phyloP scores from a whole-genome alignment of 2,329 filamentous ascomycete genomes.

The Didymella lethalis region DNA sequence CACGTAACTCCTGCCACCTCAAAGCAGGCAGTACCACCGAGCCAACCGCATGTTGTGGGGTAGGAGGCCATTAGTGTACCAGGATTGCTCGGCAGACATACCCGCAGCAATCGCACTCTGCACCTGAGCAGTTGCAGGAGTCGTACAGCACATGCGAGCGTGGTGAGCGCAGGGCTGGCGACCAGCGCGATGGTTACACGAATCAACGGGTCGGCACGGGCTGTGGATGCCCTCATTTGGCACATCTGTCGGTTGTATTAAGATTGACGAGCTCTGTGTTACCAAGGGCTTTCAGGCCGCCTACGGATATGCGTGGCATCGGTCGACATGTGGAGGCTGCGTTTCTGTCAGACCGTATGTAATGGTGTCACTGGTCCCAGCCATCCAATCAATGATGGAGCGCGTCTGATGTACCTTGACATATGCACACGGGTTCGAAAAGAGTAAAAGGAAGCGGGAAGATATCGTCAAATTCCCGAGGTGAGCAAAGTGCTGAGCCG shows the following conservation, averaged over 20 bases:
- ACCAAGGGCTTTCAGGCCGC: slow-evolving; percentile 27
- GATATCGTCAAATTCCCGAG: slow-evolving; percentile 30
- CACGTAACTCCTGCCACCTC: slow-evolving; percentile 2
- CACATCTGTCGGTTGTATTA: slow-evolving; percentile 34
- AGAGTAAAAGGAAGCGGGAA: slow-evolving; percentile 31
- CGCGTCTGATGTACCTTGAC: slow-evolving; percentile 30
- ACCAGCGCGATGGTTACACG: slow-evolving; percentile 27
- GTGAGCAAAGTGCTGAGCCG: slow-evolving; percentile 28
- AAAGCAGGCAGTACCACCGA: slow-evolving; percentile 17
- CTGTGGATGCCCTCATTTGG: slow-evolving; percentile 31
- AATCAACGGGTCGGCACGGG: slow-evolving; percentile 48
- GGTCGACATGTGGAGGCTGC: slow-evolving; percentile 30
- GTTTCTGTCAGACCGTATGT: slow-evolving; percentile 28
- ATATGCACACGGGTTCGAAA: slow-evolving; percentile 35
- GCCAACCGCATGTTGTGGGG: slow-evolving; percentile 39
- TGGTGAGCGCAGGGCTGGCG: slow-evolving; percentile 18
- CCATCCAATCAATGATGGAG: slow-evolving; percentile 21
- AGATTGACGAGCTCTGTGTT: slow-evolving; percentile 48
- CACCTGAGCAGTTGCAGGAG: slow-evolving; percentile 20
- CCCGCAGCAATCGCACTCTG: slow-evolving; percentile 32
- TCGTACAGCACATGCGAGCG: slow-evolving; percentile 13
- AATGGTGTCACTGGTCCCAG: slow-evolving; percentile 11
- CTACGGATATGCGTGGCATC: slow-evolving; percentile 36
- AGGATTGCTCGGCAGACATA: slow-evolving; percentile 16
- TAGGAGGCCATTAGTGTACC: slow-evolving; percentile 17